These are phyloP conservation scores for Gossypium schwendimanii DNA, from an alignment of 441 rosid genomes.

Conservation along the genomic window DNA sequence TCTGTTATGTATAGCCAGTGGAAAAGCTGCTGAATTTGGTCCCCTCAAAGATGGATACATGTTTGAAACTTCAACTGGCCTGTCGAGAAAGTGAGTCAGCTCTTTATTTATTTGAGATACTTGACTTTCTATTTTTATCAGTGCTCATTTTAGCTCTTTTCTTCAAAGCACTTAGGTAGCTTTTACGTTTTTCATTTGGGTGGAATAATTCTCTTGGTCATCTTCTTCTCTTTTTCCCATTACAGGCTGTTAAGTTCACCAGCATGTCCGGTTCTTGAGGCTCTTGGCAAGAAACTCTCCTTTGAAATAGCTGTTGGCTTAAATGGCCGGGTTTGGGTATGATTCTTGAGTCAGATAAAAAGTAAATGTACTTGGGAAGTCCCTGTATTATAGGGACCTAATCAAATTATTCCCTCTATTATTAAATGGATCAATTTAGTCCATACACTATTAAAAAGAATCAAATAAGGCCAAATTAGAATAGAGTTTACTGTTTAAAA, in stretches of 20 bases:
- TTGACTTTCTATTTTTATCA: background rate
- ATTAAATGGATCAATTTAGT: too few species aligned
- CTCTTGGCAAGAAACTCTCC: slow-evolving; percentile 75
- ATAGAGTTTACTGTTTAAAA: too few species aligned
- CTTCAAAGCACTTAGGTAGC: background rate
- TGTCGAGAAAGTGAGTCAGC: slow-evolving; percentile 64
- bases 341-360: slow-evolving; percentile 1
- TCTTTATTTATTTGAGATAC: background rate
- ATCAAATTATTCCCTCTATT: too few species aligned
- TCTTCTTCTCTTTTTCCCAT: slow-evolving; percentile 6
- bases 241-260: slow-evolving; percentile 74
- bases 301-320: slow-evolving; percentile 81
- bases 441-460: too few species aligned
- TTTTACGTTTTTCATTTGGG: background rate
- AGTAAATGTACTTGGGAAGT: background rate
- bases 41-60: slow-evolving; percentile 69
- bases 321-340: slow-evolving; percentile 85
- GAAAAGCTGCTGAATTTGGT: slow-evolving; percentile 83
- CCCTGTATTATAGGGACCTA: too few species aligned
- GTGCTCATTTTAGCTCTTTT: background rate
- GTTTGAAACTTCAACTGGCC: slow-evolving; percentile 85
- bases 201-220: background rate
- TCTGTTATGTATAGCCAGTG: slow-evolving; percentile 43
- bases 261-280: slow-evolving; percentile 77
- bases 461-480: too few species aligned